Base-by-base conservation (phyloP, 768 basidiomycete species). In the Rhizopogon rudus region DNA sequence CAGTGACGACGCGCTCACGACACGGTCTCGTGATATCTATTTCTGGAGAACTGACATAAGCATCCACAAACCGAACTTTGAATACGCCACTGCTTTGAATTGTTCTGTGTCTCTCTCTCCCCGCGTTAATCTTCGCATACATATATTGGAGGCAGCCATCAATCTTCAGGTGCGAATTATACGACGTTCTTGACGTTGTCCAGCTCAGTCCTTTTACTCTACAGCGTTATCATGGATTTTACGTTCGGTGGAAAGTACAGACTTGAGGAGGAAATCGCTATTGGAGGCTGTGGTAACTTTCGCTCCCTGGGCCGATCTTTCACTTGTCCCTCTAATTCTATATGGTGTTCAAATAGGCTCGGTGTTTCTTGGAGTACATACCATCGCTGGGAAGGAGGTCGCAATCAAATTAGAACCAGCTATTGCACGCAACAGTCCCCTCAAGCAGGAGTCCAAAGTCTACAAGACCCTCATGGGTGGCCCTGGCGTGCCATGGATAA, bases 381-480 rank as follows among this genome's bases (percentile, higher is more conserved):
- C 86, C 49, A 72, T 90, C 54, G 88, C 88, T 12, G 88, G 88
- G 58, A 91, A 91, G 60, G 87, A 88, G 65, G 88, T 91, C 40
- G 88, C 88, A 54, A 91, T 91, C 67, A 91, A 91, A 67, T 74
- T 91, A 20, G 88, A 91, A 69, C 86, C 87, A 20, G 86, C 82
- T 16, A 66, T 77, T 25, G 68, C 77, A 1, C 53, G 68, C 63
- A 69, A 78, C 52, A 86, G 86, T 46, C 90, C 90, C 2, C 79
- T 94, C 60, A 86, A 88, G 68, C 91, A 93, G 64, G 93, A 95
- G 67, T 87, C 87, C 41, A 92, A 90, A 72, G 91, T 94, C 40
- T 95, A 95, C 80, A 93, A 92, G 74, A 86, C 87, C 0, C 81
- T 95, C 58, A 89, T 88, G 79, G 92, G 93, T 42, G 91, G 88